Evolutionary conservation across 441 rosid genomes (phyloP).

Genomic region (Erodium texanum): DNA sequence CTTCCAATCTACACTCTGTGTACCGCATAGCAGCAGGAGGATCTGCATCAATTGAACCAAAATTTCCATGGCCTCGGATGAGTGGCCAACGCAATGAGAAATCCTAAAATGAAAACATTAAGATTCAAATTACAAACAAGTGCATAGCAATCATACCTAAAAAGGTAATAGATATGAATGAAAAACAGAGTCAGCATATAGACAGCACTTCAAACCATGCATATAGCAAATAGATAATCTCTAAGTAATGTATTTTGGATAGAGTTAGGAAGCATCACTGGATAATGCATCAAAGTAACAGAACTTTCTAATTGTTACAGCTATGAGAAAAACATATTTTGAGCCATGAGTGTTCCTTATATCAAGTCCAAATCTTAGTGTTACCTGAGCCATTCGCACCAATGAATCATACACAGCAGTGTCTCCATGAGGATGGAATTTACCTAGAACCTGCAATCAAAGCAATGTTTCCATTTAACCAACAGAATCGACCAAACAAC

Average conservation of each 20-base stretch:
- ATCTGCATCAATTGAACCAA: slow-evolving; percentile 93
- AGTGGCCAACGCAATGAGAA: slow-evolving; percentile 85
- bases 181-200: background rate
- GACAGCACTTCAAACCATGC: background rate
- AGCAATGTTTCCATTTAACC: background rate
- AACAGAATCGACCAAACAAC: background rate
- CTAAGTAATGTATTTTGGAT: background rate
- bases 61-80: slow-evolving; percentile 92
- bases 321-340: background rate
- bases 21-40: slow-evolving; percentile 99
- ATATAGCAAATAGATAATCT: background rate
- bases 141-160: background rate
- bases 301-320: background rate
- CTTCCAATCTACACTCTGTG: slow-evolving; percentile 91
- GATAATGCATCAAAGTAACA: background rate
- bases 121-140: background rate
- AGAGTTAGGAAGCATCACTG: background rate
- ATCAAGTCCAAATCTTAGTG: background rate
- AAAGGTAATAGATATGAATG: background rate
- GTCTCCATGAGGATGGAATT: slow-evolving; percentile 97
- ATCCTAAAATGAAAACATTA: slow-evolving; percentile 32
- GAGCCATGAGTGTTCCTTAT: background rate
- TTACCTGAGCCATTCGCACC: slow-evolving; percentile 99
- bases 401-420: slow-evolving; percentile 86
- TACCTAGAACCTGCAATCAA: slow-evolving; percentile 69